Base-by-base conservation (phyloP, 2,329 filamentous ascomycete genomes). In the Neocatenulostroma microsporum region DNA sequence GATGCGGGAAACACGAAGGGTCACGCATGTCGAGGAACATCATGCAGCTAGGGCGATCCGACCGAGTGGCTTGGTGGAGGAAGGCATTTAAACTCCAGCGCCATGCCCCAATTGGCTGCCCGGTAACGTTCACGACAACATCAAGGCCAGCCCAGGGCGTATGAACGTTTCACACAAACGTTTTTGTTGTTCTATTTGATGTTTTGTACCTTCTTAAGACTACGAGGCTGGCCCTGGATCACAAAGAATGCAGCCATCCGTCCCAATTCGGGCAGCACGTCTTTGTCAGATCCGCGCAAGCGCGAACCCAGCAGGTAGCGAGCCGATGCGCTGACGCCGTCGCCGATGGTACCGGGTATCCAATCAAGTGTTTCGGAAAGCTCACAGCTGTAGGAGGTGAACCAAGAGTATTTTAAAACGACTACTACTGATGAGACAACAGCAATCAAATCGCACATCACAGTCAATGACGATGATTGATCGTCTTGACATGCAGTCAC, bases 11-110 rank as follows among this genome's bases (percentile, higher is more conserved):
- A n/a, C n/a, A n/a, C 20, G 17, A 18, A 32, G 19, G 30, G 8
- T 12, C 11, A 21, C 30, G 5, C 18, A 32, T 32, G 30, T 32
- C 13, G 29, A 31, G 29, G 29, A 7, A 13, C 4, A 20, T 20
- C 28, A 30, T 8, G 7, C 14, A 32, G 30, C 8, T 32, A 32
- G 30, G 30, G 30, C 19, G 17, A 21, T 21, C 30, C 30, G 30
- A 32, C 6, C n/a, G n/a, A 23, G 30, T 23, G 20, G 9, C 6
- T 8, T 30, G 13, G 28, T 30, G 28, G 28, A 30, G 28, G 6
- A 30, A 7, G 28, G 14, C n/a, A 17, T 27, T 27, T 27, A 27
- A 11, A 12, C 5, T 27, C 15, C 25, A 27, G 15, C 25, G 25
- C 25, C 28, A 30, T 30, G 26, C 13, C 26, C 26, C 26, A 14